Evolutionary conservation across 2,329 filamentous ascomycete species (phyloP).

Genomic region (Aspergillus sp.): DNA sequence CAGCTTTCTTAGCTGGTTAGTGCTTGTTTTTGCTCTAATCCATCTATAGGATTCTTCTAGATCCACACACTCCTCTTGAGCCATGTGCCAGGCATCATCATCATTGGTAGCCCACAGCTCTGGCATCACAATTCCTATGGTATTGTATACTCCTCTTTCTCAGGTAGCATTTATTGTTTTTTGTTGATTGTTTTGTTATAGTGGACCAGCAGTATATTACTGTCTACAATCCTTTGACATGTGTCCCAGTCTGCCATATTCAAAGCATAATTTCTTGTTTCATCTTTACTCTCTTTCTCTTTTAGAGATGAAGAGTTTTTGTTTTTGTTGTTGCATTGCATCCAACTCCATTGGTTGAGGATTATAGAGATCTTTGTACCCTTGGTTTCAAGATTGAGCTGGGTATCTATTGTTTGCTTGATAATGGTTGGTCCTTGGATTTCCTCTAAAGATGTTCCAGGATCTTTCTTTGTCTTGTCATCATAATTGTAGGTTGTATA

Average conservation of each 20-base stretch:
- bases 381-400: not conserved
- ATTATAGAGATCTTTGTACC: constrained; percentile 1
- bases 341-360: constrained; percentile 3
- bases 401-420: not conserved
- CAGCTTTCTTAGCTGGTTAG: too few relatives aligned
- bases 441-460: too few relatives aligned
- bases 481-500: not conserved
- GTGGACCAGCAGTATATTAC: not conserved
- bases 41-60: not conserved
- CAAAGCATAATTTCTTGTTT: constrained; percentile 1
- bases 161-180: constrained; percentile 2
- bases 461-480: not conserved
- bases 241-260: constrained; percentile 2
- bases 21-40: not conserved
- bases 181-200: not conserved
- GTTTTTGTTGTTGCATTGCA: not conserved
- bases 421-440: not conserved
- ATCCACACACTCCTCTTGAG: not conserved
- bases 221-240: not conserved
- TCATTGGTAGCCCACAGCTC: not conserved
- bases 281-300: not conserved
- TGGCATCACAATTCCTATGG: not conserved
- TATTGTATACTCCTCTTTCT: not conserved
- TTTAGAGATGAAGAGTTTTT: not conserved
- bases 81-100: not conserved